Conservation (phyloP, 345 rosid species). For the Capsella bursapastoris region DNA sequence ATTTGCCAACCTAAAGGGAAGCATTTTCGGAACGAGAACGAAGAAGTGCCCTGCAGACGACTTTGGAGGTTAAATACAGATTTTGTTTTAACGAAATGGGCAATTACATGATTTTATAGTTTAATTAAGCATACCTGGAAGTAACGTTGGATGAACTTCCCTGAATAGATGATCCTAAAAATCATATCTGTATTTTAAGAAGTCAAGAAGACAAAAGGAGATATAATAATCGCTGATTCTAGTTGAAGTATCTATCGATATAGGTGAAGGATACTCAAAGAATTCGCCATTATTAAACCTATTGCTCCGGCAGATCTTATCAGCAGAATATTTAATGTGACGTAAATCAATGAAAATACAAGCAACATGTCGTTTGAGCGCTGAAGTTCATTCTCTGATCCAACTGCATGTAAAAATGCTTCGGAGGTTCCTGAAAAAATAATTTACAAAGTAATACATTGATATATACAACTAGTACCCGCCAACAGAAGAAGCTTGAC, state of each 20-base stretch:
- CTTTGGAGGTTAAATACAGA: not conserved
- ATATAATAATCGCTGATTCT: not conserved
- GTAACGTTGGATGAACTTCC: constrained; percentile 65
- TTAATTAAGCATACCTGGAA: constrained; percentile 63
- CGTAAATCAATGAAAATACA: constrained; percentile 68
- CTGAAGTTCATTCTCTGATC: constrained; percentile 74
- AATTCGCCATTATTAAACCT: constrained; percentile 91
- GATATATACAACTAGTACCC: not conserved
- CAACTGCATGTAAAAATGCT: constrained; percentile 93
- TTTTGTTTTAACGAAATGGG: not conserved
- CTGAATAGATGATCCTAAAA: constrained; percentile 78
- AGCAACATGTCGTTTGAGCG: constrained; percentile 80
- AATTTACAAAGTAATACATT: not conserved
- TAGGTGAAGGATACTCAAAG: constrained; percentile 72
- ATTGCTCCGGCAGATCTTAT: constrained; percentile 79
- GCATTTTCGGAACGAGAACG: constrained; percentile 65
- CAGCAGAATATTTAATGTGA: constrained; percentile 63
- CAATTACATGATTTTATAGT: not conserved
- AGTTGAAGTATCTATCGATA: not conserved
- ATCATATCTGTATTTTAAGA: constrained; percentile 60
- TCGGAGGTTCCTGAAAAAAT: constrained; percentile 84
- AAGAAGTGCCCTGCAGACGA: constrained; percentile 55
- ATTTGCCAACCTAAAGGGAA: constrained; percentile 79
- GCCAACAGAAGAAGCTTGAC: constrained; percentile 13
- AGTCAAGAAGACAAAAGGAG: constrained; percentile 54